Evolutionary conservation across 176 grass and related monocot species (phyloP).

Genomic region (Oryza nivara): DNA sequence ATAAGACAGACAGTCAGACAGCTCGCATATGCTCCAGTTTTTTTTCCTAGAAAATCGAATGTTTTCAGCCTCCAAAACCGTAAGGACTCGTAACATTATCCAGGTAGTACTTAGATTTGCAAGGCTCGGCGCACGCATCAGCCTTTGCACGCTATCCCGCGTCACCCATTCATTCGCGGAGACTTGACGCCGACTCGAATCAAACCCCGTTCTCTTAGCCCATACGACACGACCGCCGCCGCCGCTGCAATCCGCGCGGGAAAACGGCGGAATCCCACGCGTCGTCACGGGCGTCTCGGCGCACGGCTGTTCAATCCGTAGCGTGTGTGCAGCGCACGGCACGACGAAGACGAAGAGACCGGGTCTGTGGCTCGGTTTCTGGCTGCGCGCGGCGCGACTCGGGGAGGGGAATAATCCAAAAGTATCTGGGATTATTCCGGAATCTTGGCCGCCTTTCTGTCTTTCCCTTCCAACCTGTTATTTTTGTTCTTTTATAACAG

Average conservation of each 20-base stretch:
- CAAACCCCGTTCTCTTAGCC: not conserved
- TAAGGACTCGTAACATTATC: no score
- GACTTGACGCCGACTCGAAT: constrained; percentile 26
- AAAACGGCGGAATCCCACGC: not conserved
- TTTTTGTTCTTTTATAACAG: no score
- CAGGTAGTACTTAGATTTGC: no score
- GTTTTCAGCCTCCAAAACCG: no score
- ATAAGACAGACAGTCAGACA: no score
- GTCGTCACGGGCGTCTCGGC: not conserved
- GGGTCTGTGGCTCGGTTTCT: not conserved
- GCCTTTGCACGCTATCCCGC: not conserved
- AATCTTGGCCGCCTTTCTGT: not conserved
- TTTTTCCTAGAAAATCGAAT: no score
- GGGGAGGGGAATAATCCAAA: not conserved
- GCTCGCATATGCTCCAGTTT: no score
- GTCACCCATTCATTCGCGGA: not conserved
- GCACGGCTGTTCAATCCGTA: no score
- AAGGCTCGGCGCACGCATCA: not conserved
- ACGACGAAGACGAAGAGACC: not conserved
- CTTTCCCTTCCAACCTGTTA: no score
- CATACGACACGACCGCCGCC: not conserved
- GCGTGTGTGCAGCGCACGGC: not conserved
- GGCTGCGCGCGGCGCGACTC: no score
- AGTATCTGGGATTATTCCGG: constrained; percentile 41
- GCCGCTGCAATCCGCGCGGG: not conserved